Conservation (phyloP, 371 early-diverging fungal genomes). For the Circinella minor region DNA sequence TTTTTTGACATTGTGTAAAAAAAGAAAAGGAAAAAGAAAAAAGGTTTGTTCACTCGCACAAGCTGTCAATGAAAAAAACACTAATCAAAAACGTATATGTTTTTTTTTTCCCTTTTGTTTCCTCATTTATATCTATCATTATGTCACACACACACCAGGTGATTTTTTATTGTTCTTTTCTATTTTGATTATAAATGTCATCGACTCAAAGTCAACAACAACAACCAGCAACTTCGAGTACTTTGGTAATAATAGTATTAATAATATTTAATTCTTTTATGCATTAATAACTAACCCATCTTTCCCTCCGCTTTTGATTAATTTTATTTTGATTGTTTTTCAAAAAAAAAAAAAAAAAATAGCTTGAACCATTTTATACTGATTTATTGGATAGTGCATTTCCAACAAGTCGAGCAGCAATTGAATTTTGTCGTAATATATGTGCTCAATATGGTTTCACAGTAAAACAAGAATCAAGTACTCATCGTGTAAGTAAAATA, state of each 20-base stretch:
- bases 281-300: neutral
- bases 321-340: neutral
- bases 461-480: constrained; percentile 71
- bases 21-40: no score
- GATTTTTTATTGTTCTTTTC: constrained; percentile 4
- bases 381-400: constrained; percentile 44
- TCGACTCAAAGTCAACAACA: neutral
- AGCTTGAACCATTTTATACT: constrained; percentile 56
- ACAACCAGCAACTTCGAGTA: constrained; percentile 1
- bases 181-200: neutral
- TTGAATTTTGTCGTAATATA: constrained; percentile 57
- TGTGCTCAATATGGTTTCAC: constrained; percentile 67
- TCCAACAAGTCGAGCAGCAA: constrained; percentile 51
- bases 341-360: neutral
- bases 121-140: neutral
- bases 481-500: constrained; percentile 56
- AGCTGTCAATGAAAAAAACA: constrained; percentile 16
- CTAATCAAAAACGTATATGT: constrained; percentile 3
- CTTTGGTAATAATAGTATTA: constrained; percentile 4
- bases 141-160: constrained; percentile 8
- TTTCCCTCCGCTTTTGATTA: neutral
- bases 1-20: constrained; percentile 8
- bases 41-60: constrained; percentile 11
- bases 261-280: constrained; percentile 1
- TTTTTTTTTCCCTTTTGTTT: neutral